Conservation (phyloP, 371 early-diverging fungal species). For the Vairimorpha apis region DNA sequence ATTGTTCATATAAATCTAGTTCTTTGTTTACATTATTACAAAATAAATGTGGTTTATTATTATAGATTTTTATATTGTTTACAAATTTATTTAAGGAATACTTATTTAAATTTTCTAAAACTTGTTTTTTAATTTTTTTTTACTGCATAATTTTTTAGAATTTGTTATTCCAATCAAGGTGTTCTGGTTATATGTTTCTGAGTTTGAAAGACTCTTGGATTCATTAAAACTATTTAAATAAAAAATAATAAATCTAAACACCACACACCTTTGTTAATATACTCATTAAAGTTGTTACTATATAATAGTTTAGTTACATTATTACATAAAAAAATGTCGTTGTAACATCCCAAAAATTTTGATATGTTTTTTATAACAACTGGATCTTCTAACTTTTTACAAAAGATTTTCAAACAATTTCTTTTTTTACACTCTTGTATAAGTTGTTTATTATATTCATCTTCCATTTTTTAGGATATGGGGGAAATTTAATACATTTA, state of each 20-base stretch:
- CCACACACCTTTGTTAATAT: background rate
- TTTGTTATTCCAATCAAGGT: no score
- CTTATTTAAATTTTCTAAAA: no score
- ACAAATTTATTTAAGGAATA: background rate
- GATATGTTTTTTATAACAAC: background rate
- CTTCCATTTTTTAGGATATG: background rate
- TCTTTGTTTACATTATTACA: background rate
- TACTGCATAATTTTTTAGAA: no score
- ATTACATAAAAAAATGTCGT: slow-evolving; percentile 33
- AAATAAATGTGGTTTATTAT: slow-evolving; percentile 15
- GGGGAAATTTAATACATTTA: background rate
- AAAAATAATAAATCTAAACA: slow-evolving; percentile 38
- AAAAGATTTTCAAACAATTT: slow-evolving; percentile 35
- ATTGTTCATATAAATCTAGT: slow-evolving; percentile 9
- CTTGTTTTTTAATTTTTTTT: no score
- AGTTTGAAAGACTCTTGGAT: background rate
- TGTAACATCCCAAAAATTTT: slow-evolving; percentile 21
- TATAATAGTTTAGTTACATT: slow-evolving; percentile 14
- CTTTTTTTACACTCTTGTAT: background rate
- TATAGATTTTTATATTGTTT: background rate
- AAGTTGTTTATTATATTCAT: background rate
- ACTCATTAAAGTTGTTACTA: background rate
- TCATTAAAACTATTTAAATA: background rate
- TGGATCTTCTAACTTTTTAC: background rate
- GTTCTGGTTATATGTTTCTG: background rate